A percentile compares a stretch with the other conserved stretches of the same genome.
phyloP scores from a whole-genome alignment of 768 basidiomycete species.

The Pleurotus tuber-regium region DNA sequence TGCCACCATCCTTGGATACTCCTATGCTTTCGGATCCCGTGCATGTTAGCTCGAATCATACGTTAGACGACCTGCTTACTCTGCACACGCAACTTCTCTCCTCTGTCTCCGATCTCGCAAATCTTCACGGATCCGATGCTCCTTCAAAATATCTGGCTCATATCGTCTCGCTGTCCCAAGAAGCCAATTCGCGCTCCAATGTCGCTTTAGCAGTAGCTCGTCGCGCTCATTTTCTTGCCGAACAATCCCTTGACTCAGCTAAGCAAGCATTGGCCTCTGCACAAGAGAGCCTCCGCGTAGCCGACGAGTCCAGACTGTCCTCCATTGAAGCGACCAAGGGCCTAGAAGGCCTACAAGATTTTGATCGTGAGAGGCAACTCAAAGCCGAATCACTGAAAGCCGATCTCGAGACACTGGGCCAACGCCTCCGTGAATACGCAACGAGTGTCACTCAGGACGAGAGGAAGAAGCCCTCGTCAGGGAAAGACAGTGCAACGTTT shows the following conservation, averaged over 20 bases:
- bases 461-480: too few species aligned
- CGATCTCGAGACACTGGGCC: neutral
- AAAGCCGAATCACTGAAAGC: neutral
- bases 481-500: too few species aligned
- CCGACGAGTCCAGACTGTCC: conserved; percentile 21
- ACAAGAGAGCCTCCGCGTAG: conserved; percentile 21
- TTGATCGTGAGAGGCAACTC: conserved; percentile 14
- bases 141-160: too few species aligned
- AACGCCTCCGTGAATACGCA: neutral
- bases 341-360: conserved; percentile 19
- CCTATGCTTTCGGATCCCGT: too few species aligned
- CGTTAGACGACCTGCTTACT: neutral
- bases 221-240: conserved; percentile 24
- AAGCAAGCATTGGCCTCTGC: conserved; percentile 26
- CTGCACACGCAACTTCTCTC: neutral
- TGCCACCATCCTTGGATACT: too few species aligned
- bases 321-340: conserved; percentile 22
- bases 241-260: conserved; percentile 26
- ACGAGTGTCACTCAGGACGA: too few species aligned
- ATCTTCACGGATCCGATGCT: too few species aligned
- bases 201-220: conserved; percentile 23
- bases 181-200: too few species aligned
- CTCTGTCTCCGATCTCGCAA: neutral
- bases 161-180: too few species aligned
- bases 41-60: too few species aligned